Evolutionary conservation across 164 flowering plant species (phyloP), one percentile per base, ranked within the genome.

Genomic region (Pachysandra terminalis): DNA sequence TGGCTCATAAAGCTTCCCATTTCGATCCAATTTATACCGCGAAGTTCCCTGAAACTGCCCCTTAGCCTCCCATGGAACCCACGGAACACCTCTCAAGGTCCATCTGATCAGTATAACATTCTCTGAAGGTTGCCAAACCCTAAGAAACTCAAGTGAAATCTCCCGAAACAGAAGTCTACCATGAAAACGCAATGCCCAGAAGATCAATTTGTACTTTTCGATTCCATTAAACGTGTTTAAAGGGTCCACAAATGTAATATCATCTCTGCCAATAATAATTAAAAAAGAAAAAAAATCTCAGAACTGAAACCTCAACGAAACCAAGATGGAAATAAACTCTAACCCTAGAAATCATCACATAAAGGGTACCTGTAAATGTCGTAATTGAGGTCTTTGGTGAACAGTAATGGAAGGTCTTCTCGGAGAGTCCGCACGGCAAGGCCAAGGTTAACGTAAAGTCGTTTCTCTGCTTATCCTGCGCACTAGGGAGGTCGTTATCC

Each of bases 1-100:
- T 85, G 77, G 98, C 71, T 91, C 93, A 63, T 84, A 94, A 61
- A 94, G 90, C 71, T 90, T 94, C 32, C 97, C 98, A 45, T 81
- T 82, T 65, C 90, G 73, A 48, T 94, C 97, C 71, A 94, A 64
- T 68, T 94, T 94, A 72, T 94, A 94, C 54, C 86, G 74, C 0
- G 98, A 94, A 0, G 96, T 89, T n/a, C 96, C 98, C 71, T 91
- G 91, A 69, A 94, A 94, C 68, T 88, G 76, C 10, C 93, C 95
- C 53, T 76, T 80, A 0, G 90, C 87, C 74, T 94, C 98, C 98
- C 98, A 94, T 8, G 97, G 98, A 35, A 91, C 96, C 63, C 97
- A 76, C n/a, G 97, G 96, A n/a, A 87, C 80, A 15, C 95, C 96
- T 69, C 70, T 83, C 65, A 91, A 73, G 65, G 85, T 90, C 98